Evolutionary conservation across 1,139 yeast species (phyloP).

Genomic region (Candida smagusa): DNA sequence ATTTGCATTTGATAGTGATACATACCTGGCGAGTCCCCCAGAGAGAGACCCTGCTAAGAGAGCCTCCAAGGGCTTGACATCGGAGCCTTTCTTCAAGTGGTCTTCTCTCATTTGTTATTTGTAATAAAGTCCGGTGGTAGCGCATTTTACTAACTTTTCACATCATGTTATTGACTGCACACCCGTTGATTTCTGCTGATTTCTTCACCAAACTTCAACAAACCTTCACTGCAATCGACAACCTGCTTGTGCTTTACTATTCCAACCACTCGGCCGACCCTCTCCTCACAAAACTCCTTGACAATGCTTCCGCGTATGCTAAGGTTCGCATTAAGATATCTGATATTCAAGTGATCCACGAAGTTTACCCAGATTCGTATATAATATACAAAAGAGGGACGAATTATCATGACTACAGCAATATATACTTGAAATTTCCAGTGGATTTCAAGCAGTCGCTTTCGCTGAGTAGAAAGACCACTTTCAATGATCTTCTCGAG

Average conservation of each 20-base stretch:
- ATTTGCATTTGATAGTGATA: slow-evolving; percentile 4
- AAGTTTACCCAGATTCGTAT: slow-evolving; percentile 16
- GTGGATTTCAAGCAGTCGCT: slow-evolving; percentile 5
- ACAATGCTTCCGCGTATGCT: slow-evolving; percentile 19
- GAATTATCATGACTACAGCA: slow-evolving; percentile 1
- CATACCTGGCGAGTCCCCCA: slow-evolving; percentile 60
- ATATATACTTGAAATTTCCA: slow-evolving; percentile 11
- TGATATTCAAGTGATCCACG: slow-evolving; percentile 17
- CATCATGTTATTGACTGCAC: background rate
- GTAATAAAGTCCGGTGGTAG: background rate
- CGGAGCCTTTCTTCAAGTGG: slow-evolving; percentile 50
- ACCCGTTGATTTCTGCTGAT: background rate
- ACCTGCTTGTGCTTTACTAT: slow-evolving; percentile 22
- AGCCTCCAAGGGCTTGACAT: slow-evolving; percentile 43
- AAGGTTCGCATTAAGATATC: slow-evolving; percentile 14
- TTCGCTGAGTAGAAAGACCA: slow-evolving; percentile 7
- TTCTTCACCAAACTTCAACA: slow-evolving; percentile 6
- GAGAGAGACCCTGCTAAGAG: slow-evolving; percentile 69
- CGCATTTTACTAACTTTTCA: background rate
- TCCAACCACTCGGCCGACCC: slow-evolving; percentile 27
- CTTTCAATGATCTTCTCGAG: slow-evolving; percentile 5
- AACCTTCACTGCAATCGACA: slow-evolving; percentile 23
- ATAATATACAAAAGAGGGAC: slow-evolving; percentile 11
- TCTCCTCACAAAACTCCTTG: slow-evolving; percentile 15
- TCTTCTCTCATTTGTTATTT: slow-evolving; percentile 24